Percentiles rank a stretch among this genome's conserved stretches.
phyloP scores from a whole-genome alignment of 371 early-diverging fungal species.

The Neoconidiobolus thromboides region DNA sequence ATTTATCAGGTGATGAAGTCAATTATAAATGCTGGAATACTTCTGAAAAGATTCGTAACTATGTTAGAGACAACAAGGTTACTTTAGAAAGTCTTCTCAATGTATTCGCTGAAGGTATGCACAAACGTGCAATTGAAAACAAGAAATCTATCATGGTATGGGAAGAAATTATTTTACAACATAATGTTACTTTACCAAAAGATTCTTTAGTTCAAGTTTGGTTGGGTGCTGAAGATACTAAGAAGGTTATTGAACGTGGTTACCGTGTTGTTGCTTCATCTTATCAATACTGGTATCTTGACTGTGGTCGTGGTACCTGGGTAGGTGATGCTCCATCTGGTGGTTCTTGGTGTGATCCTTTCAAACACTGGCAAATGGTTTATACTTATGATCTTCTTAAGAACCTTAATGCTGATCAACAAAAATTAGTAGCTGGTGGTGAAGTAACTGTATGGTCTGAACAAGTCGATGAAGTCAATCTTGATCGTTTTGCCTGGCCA shows the following conservation, averaged over 20 bases:
- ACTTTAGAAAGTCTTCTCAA: constrained; percentile 9
- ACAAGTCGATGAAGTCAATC: constrained; percentile 34
- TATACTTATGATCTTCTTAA: constrained; percentile 36
- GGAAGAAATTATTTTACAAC: constrained; percentile 31
- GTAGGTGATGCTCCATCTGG: constrained; percentile 16
- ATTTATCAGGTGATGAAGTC: constrained; percentile 54
- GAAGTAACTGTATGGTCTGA: constrained; percentile 58
- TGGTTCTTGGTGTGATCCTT: constrained; percentile 59
- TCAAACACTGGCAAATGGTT: constrained; percentile 64
- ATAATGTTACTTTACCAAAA: constrained; percentile 20
- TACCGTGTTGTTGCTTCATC: constrained; percentile 33
- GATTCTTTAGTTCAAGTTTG: constrained; percentile 34
- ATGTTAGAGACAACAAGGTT: constrained; percentile 12
- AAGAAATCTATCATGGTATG: constrained; percentile 30
- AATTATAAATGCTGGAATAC: constrained; percentile 41
- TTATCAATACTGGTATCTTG: constrained; percentile 42
- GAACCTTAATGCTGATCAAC: constrained; percentile 11
- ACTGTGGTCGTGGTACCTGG: constrained; percentile 49
- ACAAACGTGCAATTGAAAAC: constrained; percentile 12
- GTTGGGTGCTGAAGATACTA: constrained; percentile 22
- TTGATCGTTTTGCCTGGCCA: constrained; percentile 55
- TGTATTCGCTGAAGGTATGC: constrained; percentile 12
- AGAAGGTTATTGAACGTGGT: constrained; percentile 24
- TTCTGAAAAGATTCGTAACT: constrained; percentile 13
- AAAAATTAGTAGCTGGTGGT: constrained; percentile 23